phyloP scores from a whole-genome alignment of 805 yeast species.

The Yamadazyma olivae region DNA sequence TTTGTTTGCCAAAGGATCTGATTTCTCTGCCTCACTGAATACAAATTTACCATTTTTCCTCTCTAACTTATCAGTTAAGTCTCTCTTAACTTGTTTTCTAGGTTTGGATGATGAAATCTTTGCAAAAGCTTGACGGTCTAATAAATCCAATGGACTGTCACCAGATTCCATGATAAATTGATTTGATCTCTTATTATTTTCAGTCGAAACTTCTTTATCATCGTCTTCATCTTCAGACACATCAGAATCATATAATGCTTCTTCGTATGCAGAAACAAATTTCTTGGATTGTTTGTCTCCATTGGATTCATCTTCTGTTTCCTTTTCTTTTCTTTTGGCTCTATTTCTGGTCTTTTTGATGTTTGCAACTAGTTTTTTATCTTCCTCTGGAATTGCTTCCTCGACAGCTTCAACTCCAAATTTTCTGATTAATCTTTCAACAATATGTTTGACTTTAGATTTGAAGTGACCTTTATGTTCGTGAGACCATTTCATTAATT shows the following conservation, averaged over 20 bases:
- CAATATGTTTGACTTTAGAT: constrained; percentile 85
- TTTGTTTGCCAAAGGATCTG: constrained; percentile 41
- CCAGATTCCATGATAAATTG: constrained; percentile 77
- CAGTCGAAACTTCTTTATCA: constrained; percentile 37
- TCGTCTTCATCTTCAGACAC: constrained; percentile 55
- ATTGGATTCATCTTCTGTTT: constrained; percentile 27
- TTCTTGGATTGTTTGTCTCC: constrained; percentile 35
- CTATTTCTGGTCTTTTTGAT: constrained; percentile 85
- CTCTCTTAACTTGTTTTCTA: constrained; percentile 48
- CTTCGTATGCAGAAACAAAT: constrained; percentile 86
- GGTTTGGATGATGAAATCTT: constrained; percentile 90
- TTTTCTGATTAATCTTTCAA: constrained; percentile 87
- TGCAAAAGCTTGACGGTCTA: constrained; percentile 80
- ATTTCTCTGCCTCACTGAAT: constrained; percentile 50
- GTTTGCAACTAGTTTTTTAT: constrained; percentile 75
- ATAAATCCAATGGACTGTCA: constrained; percentile 79
- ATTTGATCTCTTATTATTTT: constrained; percentile 36
- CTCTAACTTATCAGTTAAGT: constrained; percentile 37
- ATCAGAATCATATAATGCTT: constrained; percentile 75
- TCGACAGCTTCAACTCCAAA: constrained; percentile 89
- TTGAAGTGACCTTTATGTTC: constrained; percentile 96
- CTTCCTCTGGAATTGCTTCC: constrained; percentile 84
- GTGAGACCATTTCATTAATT: constrained; percentile 88
- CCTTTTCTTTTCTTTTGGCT: constrained; percentile 67
- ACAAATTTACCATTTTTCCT: constrained; percentile 68